Evolutionary conservation across 2,329 filamentous ascomycete species (phyloP).

Genomic region (Trichoderma koningiopsis): DNA sequence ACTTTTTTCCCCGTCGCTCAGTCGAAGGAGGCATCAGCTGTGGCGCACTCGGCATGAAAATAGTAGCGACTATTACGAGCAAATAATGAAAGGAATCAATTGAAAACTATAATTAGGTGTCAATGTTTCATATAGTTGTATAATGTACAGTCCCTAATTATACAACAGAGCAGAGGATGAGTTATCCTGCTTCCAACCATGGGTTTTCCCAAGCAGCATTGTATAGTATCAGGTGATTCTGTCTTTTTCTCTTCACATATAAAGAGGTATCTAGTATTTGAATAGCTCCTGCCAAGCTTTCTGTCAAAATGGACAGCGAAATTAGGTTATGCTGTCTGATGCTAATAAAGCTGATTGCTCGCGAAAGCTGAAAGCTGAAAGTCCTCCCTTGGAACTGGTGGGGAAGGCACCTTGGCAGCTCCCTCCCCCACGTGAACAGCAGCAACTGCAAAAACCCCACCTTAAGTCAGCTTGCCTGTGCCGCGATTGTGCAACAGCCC

Average conservation of each 20-base stretch:
- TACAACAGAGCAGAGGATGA: background rate
- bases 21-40: background rate
- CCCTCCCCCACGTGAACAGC: constrained; percentile 17
- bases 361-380: background rate
- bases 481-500: constrained; percentile 15
- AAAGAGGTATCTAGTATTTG: background rate
- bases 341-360: background rate
- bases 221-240: background rate
- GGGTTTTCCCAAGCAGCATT: background rate
- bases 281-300: background rate
- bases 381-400: constrained; percentile 10
- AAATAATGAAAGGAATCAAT: background rate
- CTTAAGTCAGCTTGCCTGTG: background rate
- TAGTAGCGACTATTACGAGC: background rate
- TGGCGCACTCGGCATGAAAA: background rate
- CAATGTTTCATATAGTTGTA: background rate
- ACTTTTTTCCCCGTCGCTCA: background rate
- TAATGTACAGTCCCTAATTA: background rate
- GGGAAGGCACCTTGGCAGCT: constrained; percentile 3
- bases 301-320: background rate
- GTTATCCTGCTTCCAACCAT: background rate
- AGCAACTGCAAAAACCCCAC: constrained; percentile 19
- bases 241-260: no score
- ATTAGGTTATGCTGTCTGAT: background rate
- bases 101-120: no score